Conservation (phyloP, 768 basidiomycete species). For the Boletus rufocinnamomeus region DNA sequence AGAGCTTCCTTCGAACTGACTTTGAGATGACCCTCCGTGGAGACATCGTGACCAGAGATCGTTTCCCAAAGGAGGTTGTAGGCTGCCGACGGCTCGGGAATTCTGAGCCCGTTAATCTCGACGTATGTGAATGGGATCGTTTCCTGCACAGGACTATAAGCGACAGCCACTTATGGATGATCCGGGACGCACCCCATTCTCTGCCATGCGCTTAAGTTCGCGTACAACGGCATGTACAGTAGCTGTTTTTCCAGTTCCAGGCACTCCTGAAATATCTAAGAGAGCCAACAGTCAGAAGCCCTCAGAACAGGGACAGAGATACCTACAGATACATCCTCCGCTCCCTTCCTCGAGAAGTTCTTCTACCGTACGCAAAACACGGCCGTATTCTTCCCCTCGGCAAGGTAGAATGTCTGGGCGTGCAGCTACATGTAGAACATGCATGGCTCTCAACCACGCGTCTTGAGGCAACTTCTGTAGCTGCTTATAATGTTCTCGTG, state of each 20-base stretch:
- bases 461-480: slow-evolving; percentile 63
- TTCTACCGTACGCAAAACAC: slow-evolving; percentile 73
- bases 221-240: slow-evolving; percentile 93
- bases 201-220: slow-evolving; percentile 87
- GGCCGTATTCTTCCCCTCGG: slow-evolving; percentile 80
- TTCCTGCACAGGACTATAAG: slow-evolving; percentile 54
- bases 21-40: slow-evolving; percentile 60
- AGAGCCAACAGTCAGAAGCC: slow-evolving; percentile 1
- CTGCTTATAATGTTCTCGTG: slow-evolving; percentile 39
- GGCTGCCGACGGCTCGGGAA: slow-evolving; percentile 91
- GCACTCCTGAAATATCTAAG: slow-evolving; percentile 94
- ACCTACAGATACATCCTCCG: slow-evolving; percentile 92
- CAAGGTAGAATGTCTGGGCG: slow-evolving; percentile 90
- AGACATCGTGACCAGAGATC: slow-evolving; percentile 76
- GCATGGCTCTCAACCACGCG: slow-evolving; percentile 86
- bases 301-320: background rate
- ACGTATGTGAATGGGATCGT: slow-evolving; percentile 93
- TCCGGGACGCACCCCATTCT: slow-evolving; percentile 58
- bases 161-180: background rate
- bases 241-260: slow-evolving; percentile 99
- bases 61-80: slow-evolving; percentile 93
- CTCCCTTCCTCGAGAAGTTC: slow-evolving; percentile 90
- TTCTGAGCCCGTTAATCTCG: slow-evolving; percentile 94
- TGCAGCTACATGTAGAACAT: slow-evolving; percentile 89
- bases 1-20: slow-evolving; percentile 82